phyloP scores from a whole-genome alignment of 225 moss, liverwort and hornwort species.

The Polytrichum commune region DNA sequence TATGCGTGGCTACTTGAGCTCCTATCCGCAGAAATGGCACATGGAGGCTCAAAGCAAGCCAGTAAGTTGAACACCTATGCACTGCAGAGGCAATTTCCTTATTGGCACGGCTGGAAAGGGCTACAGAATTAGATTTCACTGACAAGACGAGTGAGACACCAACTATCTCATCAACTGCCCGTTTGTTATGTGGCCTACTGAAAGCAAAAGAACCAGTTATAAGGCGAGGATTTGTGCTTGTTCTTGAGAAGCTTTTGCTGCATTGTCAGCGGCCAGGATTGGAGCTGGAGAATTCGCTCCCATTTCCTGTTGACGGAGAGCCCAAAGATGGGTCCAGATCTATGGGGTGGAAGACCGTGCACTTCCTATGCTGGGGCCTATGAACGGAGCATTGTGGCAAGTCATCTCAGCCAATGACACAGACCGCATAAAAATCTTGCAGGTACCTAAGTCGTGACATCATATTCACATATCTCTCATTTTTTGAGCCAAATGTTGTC shows the following conservation, averaged over 20 bases:
- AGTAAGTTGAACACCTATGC: conserved; percentile 89
- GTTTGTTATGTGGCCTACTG: conserved; percentile 81
- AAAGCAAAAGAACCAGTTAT: conserved; percentile 89
- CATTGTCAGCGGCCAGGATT: conserved; percentile 96
- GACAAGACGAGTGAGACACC: conserved; percentile 55
- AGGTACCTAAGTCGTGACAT: conserved; percentile 31
- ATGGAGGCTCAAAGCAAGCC: conserved; percentile 82
- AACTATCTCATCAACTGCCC: conserved; percentile 83
- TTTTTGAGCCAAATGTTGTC: too few relatives aligned
- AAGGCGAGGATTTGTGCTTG: conserved; percentile 80
- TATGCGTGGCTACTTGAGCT: conserved; percentile 95
- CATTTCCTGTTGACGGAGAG: conserved; percentile 56
- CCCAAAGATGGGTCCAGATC: conserved; percentile 60
- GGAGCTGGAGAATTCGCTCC: conserved; percentile 61
- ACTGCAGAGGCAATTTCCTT: conserved; percentile 88
- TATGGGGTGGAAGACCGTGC: conserved; percentile 84
- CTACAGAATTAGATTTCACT: conserved; percentile 51
- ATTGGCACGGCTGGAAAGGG: conserved; percentile 71
- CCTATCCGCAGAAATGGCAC: conserved; percentile 93
- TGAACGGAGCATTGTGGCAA: conserved; percentile 98
- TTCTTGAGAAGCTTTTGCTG: conserved; percentile 85
- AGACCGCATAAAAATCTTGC: conserved; percentile 87
- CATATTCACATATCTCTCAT: too few relatives aligned
- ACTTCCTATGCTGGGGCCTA: conserved; percentile 89
- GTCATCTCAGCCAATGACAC: conserved; percentile 98